Percentiles rank a stretch among this genome's conserved stretches.
Conservation (phyloP, 2,329 filamentous ascomycete genomes). For the Beauveria bassiana region DNA sequence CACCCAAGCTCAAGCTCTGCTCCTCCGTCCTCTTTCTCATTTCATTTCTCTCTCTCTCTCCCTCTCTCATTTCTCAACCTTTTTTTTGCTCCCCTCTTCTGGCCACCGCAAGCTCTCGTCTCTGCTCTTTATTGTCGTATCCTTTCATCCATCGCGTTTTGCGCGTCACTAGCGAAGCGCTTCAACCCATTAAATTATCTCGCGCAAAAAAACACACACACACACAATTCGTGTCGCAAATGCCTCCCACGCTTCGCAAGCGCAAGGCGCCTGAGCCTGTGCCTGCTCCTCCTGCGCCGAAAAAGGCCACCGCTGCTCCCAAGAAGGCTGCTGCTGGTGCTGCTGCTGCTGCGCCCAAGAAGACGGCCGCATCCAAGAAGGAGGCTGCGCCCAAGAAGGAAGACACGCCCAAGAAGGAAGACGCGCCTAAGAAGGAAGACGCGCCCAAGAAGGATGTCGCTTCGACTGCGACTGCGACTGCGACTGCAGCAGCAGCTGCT, state of each 20-base stretch:
- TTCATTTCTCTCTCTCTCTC: conserved; percentile 10
- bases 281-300: conserved; percentile 34
- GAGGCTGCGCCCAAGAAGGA: not conserved
- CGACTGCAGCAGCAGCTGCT: too few species aligned
- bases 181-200: not conserved
- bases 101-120: not conserved
- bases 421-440: not conserved
- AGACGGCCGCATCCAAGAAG: conserved; percentile 21
- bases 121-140: not conserved
- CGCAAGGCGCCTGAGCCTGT: conserved; percentile 48
- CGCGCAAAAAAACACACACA: not conserved
- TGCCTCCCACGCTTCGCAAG: conserved; percentile 54
- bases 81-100: not conserved
- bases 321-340: conserved; percentile 28
- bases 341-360: conserved; percentile 19
- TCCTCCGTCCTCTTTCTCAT: conserved; percentile 7
- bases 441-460: not conserved
- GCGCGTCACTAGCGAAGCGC: not conserved
- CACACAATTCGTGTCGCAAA: conserved; percentile 21
- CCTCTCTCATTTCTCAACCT: not conserved
- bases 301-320: conserved; percentile 33
- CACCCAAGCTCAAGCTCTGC: conserved; percentile 15
- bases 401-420: not conserved
- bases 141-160: not conserved
- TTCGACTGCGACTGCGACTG: not conserved